These are phyloP conservation scores for Phlebopus sp. DNA, from an alignment of 1,284 basidiomycete genomes.

Conservation along the genomic window DNA sequence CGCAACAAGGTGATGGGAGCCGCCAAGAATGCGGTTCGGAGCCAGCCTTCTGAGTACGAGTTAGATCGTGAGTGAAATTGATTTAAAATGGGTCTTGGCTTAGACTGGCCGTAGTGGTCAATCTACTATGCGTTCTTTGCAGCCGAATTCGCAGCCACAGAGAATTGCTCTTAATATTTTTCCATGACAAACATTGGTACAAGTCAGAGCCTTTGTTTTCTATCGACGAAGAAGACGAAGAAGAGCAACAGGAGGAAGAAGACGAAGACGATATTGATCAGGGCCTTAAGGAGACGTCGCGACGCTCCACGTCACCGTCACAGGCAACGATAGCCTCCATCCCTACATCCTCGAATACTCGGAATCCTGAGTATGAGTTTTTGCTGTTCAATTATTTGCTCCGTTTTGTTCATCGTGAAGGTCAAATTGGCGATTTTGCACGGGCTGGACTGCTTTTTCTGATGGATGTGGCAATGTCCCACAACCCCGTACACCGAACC, in stretches of 20 bases:
- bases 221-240: slow-evolving; percentile 68
- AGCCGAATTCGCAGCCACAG: slow-evolving; percentile 87
- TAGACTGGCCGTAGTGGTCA: slow-evolving; percentile 62
- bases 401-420: slow-evolving; percentile 93
- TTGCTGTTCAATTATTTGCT: slow-evolving; percentile 94
- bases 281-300: slow-evolving; percentile 24
- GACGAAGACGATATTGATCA: slow-evolving; percentile 41
- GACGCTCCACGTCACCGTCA: slow-evolving; percentile 50
- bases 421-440: slow-evolving; percentile 90
- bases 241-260: slow-evolving; percentile 46
- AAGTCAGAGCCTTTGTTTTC: slow-evolving; percentile 65
- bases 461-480: slow-evolving; percentile 91
- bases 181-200: slow-evolving; percentile 89
- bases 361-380: slow-evolving; percentile 90
- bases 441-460: slow-evolving; percentile 89
- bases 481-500: slow-evolving; percentile 47
- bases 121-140: slow-evolving; percentile 87
- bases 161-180: slow-evolving; percentile 92
- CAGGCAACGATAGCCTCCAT: slow-evolving; percentile 56
- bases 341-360: slow-evolving; percentile 41
- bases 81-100: not conserved
- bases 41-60: slow-evolving; percentile 80
- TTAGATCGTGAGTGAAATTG: slow-evolving; percentile 62
- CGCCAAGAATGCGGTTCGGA: slow-evolving; percentile 64
- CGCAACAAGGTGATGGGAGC: slow-evolving; percentile 76